Percentiles rank a stretch among this genome's conserved stretches.
Evolutionary conservation across 768 basidiomycete genomes (phyloP).

Genomic region (Rhodotorula toruloides): DNA sequence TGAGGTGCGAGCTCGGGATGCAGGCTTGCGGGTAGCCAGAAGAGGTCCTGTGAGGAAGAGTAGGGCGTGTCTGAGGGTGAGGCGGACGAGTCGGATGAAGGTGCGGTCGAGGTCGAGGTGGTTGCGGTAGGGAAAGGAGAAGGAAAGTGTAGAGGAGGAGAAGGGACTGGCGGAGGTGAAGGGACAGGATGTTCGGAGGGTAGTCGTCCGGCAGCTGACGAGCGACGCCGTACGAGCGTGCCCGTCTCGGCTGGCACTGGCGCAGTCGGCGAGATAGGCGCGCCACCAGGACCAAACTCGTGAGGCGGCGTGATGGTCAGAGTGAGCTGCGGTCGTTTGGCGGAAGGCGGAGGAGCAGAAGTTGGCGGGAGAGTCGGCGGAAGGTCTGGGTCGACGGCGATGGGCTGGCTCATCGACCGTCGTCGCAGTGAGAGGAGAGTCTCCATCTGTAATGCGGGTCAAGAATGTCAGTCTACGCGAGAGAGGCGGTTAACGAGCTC

Average conservation of each 20-base stretch:
- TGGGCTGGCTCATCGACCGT: conserved; percentile 38
- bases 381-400: conserved; percentile 40
- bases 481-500: no score
- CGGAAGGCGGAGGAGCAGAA: conserved; percentile 19
- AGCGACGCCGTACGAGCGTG: conserved; percentile 28
- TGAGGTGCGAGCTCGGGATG: conserved; percentile 97
- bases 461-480: not conserved
- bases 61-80: conserved; percentile 50
- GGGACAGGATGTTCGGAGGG: conserved; percentile 33
- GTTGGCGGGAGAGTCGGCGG: conserved; percentile 43
- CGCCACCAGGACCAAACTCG: conserved; percentile 9
- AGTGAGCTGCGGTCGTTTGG: conserved; percentile 16
- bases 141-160: not conserved
- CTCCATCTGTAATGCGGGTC: conserved; percentile 21
- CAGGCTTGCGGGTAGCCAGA: conserved; percentile 95
- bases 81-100: not conserved
- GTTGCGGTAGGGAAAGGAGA: no score
- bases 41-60: conserved; percentile 75
- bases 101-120: conserved; percentile 1
- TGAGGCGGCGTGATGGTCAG: conserved; percentile 6
- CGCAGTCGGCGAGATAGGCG: conserved; percentile 38
- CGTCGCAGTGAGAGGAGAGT: conserved; percentile 38
- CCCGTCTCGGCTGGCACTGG: conserved; percentile 38
- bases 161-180: not conserved
- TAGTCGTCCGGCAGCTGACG: conserved; percentile 5